Evolutionary conservation across 1,284 basidiomycete genomes (phyloP).

Genomic region (Cryptococcus floricola): DNA sequence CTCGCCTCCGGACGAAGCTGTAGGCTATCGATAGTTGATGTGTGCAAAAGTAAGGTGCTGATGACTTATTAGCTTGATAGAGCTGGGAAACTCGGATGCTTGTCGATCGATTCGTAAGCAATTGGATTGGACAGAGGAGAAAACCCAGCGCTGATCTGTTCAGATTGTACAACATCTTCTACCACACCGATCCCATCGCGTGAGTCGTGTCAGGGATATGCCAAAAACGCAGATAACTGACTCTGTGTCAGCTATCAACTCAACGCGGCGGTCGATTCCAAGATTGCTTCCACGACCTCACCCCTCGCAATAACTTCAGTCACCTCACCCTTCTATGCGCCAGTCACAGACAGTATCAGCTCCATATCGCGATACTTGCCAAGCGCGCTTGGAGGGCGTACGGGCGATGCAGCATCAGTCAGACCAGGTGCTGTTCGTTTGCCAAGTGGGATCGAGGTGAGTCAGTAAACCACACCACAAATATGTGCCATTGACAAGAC

Average conservation of each 20-base stretch:
- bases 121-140: not conserved
- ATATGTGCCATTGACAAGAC: not conserved
- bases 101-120: slow-evolving; percentile 52
- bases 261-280: slow-evolving; percentile 45
- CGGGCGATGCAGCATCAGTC: slow-evolving; percentile 25
- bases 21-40: slow-evolving; percentile 9
- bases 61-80: slow-evolving; percentile 44
- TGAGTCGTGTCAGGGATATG: slow-evolving; percentile 18
- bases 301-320: slow-evolving; percentile 52
- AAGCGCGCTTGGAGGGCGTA: slow-evolving; percentile 16
- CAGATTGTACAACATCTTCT: slow-evolving; percentile 53
- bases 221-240: slow-evolving; percentile 27
- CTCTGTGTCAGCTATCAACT: slow-evolving; percentile 45
- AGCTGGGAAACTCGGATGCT: slow-evolving; percentile 55
- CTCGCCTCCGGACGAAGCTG: slow-evolving; percentile 52
- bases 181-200: slow-evolving; percentile 55
- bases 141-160: not conserved
- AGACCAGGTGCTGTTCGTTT: slow-evolving; percentile 37
- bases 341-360: slow-evolving; percentile 34
- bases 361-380: slow-evolving; percentile 41
- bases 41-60: not conserved
- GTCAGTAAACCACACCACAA: not conserved
- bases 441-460: slow-evolving; percentile 42
- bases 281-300: slow-evolving; percentile 43
- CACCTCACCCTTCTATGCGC: slow-evolving; percentile 46